Percentiles rank a stretch among this genome's conserved stretches.
Evolutionary conservation across 202 grass and related monocot genomes (phyloP).

Genomic region (Panicum hallii): DNA sequence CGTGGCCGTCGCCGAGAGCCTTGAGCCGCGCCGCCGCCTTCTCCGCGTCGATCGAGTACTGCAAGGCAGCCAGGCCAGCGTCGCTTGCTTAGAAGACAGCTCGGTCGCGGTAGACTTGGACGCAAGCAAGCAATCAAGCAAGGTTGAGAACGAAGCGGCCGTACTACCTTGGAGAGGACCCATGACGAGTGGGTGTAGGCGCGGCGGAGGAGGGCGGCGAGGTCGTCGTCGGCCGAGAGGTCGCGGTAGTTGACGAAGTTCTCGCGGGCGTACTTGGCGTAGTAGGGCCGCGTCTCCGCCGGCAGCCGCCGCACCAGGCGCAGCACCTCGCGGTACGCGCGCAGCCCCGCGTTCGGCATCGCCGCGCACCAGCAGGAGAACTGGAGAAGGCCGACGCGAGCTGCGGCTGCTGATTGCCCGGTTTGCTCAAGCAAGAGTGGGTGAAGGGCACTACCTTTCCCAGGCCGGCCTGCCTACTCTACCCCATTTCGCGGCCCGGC

Average conservation of each 20-base stretch:
- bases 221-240: conserved; percentile 71
- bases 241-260: conserved; percentile 97
- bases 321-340: conserved; percentile 84
- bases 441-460: neutral
- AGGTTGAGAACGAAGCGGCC: neutral
- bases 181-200: conserved; percentile 83
- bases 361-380: neutral
- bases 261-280: conserved; percentile 90
- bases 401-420: too few relatives aligned
- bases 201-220: conserved; percentile 72
- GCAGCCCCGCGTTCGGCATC: conserved; percentile 51
- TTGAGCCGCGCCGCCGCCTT: conserved; percentile 62
- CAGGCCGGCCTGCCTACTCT: neutral
- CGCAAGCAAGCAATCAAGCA: neutral
- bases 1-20: conserved; percentile 38
- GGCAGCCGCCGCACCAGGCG: conserved; percentile 77
- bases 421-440: too few relatives aligned
- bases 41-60: conserved; percentile 83
- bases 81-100: neutral
- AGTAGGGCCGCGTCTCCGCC: conserved; percentile 72
- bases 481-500: neutral
- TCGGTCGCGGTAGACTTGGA: neutral
- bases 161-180: conserved; percentile 84
- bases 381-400: too few relatives aligned
- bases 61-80: conserved; percentile 20